A percentile compares a stretch with the other conserved stretches of the same genome.
These are phyloP conservation scores for Hemileia vastatrix DNA, from an alignment of 1,284 basidiomycete species.

Conservation along the genomic window DNA sequence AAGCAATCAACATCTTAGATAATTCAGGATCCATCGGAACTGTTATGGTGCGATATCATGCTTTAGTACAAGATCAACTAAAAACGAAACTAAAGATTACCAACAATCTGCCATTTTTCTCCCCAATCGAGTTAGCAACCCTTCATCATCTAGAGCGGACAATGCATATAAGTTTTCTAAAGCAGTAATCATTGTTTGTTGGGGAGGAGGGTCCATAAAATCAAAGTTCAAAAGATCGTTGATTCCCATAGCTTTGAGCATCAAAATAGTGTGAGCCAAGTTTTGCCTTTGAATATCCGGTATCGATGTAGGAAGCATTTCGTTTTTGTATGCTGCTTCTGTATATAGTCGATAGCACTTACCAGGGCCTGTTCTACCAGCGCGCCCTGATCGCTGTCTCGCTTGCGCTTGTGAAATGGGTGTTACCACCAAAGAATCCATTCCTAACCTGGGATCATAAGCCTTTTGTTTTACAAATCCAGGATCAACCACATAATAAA, in stretches of 20 bases:
- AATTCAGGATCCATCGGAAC: conserved; percentile 94
- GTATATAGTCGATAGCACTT: conserved; percentile 98
- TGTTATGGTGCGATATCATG: background rate
- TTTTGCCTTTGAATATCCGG: conserved; percentile 97
- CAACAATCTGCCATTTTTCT: conserved; percentile 86
- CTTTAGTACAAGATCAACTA: background rate
- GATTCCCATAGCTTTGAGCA: conserved; percentile 97
- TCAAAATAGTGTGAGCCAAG: conserved; percentile 80
- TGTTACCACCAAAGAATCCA: conserved; percentile 97
- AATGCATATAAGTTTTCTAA: conserved; percentile 88
- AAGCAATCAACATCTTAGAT: conserved; percentile 98
- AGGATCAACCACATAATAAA: conserved; percentile 98
- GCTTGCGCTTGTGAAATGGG: conserved; percentile 99
- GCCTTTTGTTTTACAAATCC: conserved; percentile 99
- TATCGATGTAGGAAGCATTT: conserved; percentile 96
- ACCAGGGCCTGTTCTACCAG: conserved; percentile 92
- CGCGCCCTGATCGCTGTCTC: conserved; percentile 85
- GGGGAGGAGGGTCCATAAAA: conserved; percentile 98
- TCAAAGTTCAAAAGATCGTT: conserved; percentile 97
- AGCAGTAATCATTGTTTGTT: conserved; percentile 80
- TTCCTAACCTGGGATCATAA: conserved; percentile 90
- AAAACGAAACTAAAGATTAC: background rate
- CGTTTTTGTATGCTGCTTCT: conserved; percentile 92
- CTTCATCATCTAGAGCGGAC: conserved; percentile 93
- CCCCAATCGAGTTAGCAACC: conserved; percentile 80